Conservation (phyloP, 257 asterid genomes). For the Capsicum baccatum region DNA sequence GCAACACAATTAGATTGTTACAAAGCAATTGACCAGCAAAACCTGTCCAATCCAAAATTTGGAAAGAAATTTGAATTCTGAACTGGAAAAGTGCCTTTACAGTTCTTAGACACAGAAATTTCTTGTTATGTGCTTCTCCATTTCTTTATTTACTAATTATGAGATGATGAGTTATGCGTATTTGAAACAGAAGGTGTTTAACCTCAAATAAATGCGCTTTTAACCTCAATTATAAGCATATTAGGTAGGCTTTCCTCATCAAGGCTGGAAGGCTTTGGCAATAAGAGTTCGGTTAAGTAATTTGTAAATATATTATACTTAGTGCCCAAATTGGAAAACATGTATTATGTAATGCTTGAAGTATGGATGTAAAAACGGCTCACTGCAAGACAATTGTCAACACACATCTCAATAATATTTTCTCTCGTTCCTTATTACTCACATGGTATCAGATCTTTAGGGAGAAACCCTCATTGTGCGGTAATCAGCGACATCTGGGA, state of each 20-base stretch:
- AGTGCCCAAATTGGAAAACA: neutral
- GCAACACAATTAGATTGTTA: slow-evolving; percentile 7
- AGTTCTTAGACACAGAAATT: neutral
- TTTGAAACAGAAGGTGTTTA: neutral
- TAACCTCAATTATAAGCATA: neutral
- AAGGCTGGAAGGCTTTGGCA: slow-evolving; percentile 6
- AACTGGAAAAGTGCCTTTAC: neutral
- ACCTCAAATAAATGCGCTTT: neutral
- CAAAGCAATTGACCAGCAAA: neutral
- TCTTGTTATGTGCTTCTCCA: neutral
- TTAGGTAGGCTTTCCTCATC: neutral
- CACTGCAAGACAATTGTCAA: neutral
- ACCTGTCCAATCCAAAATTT: neutral
- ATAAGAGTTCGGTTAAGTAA: neutral
- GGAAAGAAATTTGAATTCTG: neutral
- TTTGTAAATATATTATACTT: neutral
- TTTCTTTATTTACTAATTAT: neutral
- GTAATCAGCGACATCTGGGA: neutral
- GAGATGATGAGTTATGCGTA: slow-evolving; percentile 4
- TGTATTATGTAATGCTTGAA: neutral
- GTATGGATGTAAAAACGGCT: neutral
- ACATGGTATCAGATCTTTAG: neutral
- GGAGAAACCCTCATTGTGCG: neutral
- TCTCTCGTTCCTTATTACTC: neutral
- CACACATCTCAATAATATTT: neutral